Evolutionary conservation across 2,329 filamentous ascomycete genomes (phyloP).

Genomic region (Mycosphaerelloides madeirae): DNA sequence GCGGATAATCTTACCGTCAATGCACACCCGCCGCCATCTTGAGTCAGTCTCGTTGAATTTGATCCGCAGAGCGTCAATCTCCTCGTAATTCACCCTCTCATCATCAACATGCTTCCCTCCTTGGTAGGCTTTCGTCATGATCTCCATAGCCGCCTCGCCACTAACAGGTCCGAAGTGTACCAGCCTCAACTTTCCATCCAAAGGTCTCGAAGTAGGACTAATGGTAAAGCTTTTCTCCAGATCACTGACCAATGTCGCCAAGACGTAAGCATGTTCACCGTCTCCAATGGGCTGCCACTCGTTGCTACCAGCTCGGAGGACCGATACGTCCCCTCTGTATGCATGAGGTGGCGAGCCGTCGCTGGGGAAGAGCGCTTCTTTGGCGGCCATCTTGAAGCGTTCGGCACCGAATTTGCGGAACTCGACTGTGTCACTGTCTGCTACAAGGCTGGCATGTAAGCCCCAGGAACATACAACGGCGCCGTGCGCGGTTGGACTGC

Average conservation of each 20-base stretch:
- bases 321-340: conserved; percentile 52
- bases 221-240: conserved; percentile 79
- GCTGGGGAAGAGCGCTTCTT: conserved; percentile 62
- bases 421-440: conserved; percentile 79
- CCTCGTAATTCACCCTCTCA: conserved; percentile 63
- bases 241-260: conserved; percentile 72
- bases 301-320: conserved; percentile 30
- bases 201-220: conserved; percentile 64
- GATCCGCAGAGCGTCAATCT: conserved; percentile 63
- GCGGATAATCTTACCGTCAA: conserved; percentile 85
- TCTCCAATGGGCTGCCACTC: conserved; percentile 35
- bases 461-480: conserved; percentile 87
- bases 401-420: conserved; percentile 72
- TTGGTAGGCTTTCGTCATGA: conserved; percentile 65
- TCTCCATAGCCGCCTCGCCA: conserved; percentile 64
- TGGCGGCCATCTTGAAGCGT: conserved; percentile 80
- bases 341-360: conserved; percentile 51
- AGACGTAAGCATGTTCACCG: conserved; percentile 65
- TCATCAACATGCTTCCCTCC: conserved; percentile 53
- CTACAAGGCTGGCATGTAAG: conserved; percentile 81
- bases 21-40: conserved; percentile 77
- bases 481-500: conserved; percentile 51
- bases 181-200: conserved; percentile 67
- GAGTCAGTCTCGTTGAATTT: conserved; percentile 62
- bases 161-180: conserved; percentile 68